Percentiles rank a stretch among this genome's conserved stretches.
Conservation (phyloP, 148 eudicot genomes). For the Silene conica region DNA sequence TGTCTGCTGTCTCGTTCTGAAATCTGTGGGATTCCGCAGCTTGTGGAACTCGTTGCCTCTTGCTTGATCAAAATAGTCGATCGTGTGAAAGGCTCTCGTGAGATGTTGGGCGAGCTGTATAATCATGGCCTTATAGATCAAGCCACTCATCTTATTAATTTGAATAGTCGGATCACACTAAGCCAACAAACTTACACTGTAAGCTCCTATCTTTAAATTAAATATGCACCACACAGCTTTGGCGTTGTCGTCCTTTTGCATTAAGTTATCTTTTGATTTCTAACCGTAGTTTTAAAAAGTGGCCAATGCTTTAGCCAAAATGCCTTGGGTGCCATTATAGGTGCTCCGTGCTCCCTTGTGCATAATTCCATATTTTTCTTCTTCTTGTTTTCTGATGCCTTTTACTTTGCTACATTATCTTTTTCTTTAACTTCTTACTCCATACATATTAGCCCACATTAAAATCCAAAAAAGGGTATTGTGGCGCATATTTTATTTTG, state of each 20-base stretch:
- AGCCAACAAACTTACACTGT: constrained; percentile 58
- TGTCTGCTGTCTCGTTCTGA: neutral
- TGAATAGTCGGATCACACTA: constrained; percentile 60
- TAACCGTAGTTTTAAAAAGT: neutral
- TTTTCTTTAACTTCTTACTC: too few species aligned
- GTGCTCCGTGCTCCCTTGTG: too few species aligned
- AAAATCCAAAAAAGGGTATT: too few species aligned
- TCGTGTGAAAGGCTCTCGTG: constrained; percentile 51
- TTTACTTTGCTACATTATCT: too few species aligned
- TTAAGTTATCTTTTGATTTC: neutral
- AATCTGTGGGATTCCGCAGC: constrained; percentile 37
- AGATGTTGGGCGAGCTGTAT: constrained; percentile 60
- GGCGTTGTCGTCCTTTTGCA: neutral
- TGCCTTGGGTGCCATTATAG: too few species aligned
- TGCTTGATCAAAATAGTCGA: constrained; percentile 76
- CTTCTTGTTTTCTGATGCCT: too few species aligned
- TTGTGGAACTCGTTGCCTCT: constrained; percentile 82
- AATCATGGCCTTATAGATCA: constrained; percentile 69
- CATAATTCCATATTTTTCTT: too few species aligned
- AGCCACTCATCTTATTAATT: constrained; percentile 49
- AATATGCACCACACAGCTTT: neutral
- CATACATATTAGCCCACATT: too few species aligned
- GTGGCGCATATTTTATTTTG: too few species aligned
- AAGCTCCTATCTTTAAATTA: constrained; percentile 19
- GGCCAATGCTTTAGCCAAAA: too few species aligned